phyloP scores from a whole-genome alignment of 805 yeast species.

The Cyberlindnera americana region DNA sequence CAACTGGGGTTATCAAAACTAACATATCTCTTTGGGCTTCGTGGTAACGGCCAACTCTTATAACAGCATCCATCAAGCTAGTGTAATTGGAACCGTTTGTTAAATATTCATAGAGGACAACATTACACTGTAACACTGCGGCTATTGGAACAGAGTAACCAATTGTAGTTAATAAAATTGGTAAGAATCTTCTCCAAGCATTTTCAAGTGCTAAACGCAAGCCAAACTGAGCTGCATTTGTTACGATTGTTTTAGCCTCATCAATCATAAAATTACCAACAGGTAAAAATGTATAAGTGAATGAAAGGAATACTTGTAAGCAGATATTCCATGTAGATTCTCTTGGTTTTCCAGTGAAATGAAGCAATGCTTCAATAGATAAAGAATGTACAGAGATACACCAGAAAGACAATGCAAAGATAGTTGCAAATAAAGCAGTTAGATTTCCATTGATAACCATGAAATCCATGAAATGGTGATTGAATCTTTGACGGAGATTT shows the following conservation, averaged over 20 bases:
- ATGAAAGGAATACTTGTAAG: neutral
- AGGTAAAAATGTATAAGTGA: conserved; percentile 1
- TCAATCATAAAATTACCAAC: neutral
- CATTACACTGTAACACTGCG: conserved; percentile 16
- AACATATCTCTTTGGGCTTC: conserved; percentile 2
- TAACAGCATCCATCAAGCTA: conserved; percentile 15
- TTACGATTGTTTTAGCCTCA: neutral
- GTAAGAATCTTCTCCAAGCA: conserved; percentile 6
- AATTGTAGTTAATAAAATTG: neutral
- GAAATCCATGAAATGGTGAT: too few relatives aligned
- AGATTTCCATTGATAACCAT: neutral
- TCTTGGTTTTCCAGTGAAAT: too few relatives aligned
- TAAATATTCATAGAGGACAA: conserved; percentile 20
- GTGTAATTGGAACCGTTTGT: conserved; percentile 17
- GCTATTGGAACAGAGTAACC: conserved; percentile 1
- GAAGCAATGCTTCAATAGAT: too few relatives aligned
- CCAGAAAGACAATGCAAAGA: neutral
- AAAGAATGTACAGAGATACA: neutral
- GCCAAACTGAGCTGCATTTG: conserved; percentile 1
- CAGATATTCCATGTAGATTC: too few relatives aligned
- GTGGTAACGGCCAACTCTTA: neutral
- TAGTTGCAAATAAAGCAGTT: neutral
- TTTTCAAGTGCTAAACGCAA: neutral
- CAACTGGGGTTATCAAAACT: conserved; percentile 12
- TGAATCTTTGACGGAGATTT: neutral